These are phyloP conservation scores for Cercospora citrullina DNA, from an alignment of 2,329 filamentous ascomycete species.

Conservation along the genomic window DNA sequence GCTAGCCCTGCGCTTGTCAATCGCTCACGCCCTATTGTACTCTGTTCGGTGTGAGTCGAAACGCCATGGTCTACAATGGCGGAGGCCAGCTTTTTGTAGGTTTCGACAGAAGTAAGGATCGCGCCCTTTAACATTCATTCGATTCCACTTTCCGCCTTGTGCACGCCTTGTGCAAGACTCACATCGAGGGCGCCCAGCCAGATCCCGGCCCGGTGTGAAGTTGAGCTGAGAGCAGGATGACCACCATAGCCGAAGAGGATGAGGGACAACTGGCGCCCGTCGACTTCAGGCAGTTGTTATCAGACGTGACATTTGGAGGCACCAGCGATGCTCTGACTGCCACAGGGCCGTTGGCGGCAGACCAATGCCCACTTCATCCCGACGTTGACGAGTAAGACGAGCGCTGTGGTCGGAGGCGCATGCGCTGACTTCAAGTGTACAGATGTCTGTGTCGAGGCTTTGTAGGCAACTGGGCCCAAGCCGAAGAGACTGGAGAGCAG, in stretches of 20 bases:
- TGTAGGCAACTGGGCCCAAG: slow-evolving; percentile 24
- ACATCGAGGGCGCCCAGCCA: not conserved
- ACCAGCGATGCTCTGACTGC: slow-evolving; percentile 12
- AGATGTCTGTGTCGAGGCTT: slow-evolving; percentile 26
- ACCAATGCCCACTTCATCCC: slow-evolving; percentile 22
- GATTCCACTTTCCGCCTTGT: not conserved
- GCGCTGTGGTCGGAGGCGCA: not conserved
- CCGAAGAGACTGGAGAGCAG: slow-evolving; percentile 7
- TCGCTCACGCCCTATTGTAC: slow-evolving; percentile 16
- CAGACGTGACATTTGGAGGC: slow-evolving; percentile 20
- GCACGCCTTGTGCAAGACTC: slow-evolving; percentile 9
- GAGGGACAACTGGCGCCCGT: slow-evolving; percentile 19
- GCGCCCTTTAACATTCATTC: slow-evolving; percentile 7
- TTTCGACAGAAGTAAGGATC: slow-evolving; percentile 1
- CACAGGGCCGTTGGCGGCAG: not conserved
- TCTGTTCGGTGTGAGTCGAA: slow-evolving; percentile 13
- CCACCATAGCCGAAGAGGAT: slow-evolving; percentile 22
- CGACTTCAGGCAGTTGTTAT: slow-evolving; percentile 21
- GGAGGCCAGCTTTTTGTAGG: slow-evolving; percentile 9
- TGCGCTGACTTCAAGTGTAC: not conserved
- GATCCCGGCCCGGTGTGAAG: not conserved
- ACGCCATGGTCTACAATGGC: not conserved
- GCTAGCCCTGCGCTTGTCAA: slow-evolving; percentile 12
- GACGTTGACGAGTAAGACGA: slow-evolving; percentile 24
- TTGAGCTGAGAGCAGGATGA: slow-evolving; percentile 16